phyloP scores from a whole-genome alignment of 2,329 filamentous ascomycete genomes.

The Pseudogymnoascus sp. region DNA sequence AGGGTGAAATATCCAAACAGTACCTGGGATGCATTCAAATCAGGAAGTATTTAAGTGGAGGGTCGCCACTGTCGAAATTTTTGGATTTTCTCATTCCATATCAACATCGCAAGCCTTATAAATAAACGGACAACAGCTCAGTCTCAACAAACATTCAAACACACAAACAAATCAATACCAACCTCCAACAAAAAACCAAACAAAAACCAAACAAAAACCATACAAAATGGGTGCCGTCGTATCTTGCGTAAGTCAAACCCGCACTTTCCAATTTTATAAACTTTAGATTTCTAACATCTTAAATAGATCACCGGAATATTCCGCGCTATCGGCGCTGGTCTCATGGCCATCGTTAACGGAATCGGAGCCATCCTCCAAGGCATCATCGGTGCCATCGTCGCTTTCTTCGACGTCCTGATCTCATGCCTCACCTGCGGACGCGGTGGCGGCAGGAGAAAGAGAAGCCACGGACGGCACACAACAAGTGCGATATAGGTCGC shows the following conservation, averaged over 20 bases:
- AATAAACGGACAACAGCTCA: neutral
- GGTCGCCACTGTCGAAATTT: neutral
- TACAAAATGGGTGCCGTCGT: conserved; percentile 31
- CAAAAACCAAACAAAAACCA: conserved; percentile 16
- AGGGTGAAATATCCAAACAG: neutral
- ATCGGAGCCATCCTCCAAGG: conserved; percentile 35
- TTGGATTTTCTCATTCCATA: neutral
- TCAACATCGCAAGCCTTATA: neutral
- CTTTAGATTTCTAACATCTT: conserved; percentile 11
- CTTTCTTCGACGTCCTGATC: conserved; percentile 31
- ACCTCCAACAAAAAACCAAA: conserved; percentile 11
- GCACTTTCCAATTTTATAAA: neutral
- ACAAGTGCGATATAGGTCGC: conserved; percentile 13
- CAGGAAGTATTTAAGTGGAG: conserved; percentile 1
- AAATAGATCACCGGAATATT: conserved; percentile 26
- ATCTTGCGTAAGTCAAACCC: conserved; percentile 27
- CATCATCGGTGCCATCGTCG: conserved; percentile 26
- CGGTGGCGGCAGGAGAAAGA: conserved; percentile 21
- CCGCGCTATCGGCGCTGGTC: conserved; percentile 27
- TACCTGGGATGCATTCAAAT: neutral
- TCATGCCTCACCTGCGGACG: conserved; percentile 31
- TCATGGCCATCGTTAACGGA: conserved; percentile 45
- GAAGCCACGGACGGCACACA: conserved; percentile 10
- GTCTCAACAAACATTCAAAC: conserved; percentile 1
- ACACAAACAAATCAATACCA: conserved; percentile 13